Percentiles rank a stretch among this genome's conserved stretches.
Evolutionary conservation across 495 filamentous ascomycete species (phyloP).

Genomic region (Neurospora sp.): DNA sequence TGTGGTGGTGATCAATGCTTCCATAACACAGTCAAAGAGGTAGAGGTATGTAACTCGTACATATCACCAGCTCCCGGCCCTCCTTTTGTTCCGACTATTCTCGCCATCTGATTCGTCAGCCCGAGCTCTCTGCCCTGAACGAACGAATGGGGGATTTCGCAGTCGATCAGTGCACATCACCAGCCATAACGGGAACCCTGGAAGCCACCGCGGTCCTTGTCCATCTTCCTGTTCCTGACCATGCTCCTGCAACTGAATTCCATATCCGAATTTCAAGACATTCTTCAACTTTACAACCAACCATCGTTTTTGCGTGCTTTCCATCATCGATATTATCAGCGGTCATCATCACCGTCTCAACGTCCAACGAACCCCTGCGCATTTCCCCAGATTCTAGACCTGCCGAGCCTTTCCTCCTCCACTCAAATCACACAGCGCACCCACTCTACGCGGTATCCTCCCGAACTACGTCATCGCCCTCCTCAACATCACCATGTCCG

Average conservation of each 20-base stretch:
- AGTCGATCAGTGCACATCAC: neutral
- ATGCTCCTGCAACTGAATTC: neutral
- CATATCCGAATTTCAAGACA: neutral
- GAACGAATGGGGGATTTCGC: neutral
- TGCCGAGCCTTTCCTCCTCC: neutral
- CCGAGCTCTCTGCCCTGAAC: neutral
- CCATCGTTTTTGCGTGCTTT: neutral
- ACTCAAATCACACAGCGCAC: neutral
- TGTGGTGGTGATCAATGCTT: neutral
- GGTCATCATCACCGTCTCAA: neutral
- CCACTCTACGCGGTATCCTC: neutral
- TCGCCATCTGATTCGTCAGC: neutral
- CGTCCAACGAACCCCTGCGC: neutral
- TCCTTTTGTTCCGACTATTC: neutral
- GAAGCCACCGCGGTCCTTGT: neutral
- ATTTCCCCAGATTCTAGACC: neutral
- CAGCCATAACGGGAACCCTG: neutral
- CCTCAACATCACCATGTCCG: conserved; percentile 19
- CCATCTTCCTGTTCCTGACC: neutral
- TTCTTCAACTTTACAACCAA: neutral
- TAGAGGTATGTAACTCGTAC: neutral
- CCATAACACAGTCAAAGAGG: neutral
- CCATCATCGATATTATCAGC: neutral
- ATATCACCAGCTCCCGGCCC: neutral
- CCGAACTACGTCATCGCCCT: neutral